Evolutionary conservation across 495 filamentous ascomycete genomes (phyloP).

Genomic region (Hyaloscypha bicolor): DNA sequence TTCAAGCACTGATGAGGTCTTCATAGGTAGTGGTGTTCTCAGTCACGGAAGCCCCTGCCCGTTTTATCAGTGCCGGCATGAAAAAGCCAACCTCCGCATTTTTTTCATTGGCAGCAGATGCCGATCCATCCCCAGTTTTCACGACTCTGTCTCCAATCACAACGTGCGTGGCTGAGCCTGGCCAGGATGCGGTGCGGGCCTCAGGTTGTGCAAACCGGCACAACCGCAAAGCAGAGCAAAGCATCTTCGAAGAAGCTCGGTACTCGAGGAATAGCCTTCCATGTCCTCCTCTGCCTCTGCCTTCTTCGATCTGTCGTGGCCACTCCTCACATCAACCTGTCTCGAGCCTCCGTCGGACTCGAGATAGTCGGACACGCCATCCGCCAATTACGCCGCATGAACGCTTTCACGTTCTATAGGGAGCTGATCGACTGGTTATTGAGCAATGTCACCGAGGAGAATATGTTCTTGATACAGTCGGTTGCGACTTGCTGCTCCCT

Average conservation of each 20-base stretch:
- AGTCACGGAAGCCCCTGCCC: neutral
- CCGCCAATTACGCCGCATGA: conserved; percentile 30
- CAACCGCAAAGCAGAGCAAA: neutral
- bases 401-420: conserved; percentile 28
- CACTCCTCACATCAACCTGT: neutral
- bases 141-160: neutral
- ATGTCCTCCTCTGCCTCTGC: neutral
- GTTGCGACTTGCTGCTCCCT: conserved; percentile 34
- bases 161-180: neutral
- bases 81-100: too few relatives aligned
- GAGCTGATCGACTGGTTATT: conserved; percentile 28
- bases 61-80: neutral
- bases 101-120: neutral
- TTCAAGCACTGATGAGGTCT: too few relatives aligned
- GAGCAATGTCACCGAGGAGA: conserved; percentile 29
- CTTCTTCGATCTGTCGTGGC: neutral
- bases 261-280: neutral
- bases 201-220: neutral
- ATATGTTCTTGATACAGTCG: conserved; percentile 36
- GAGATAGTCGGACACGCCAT: neutral
- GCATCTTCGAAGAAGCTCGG: neutral
- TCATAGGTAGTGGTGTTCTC: neutral
- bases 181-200: neutral
- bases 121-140: neutral
- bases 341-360: neutral